Percentiles rank a stretch among this genome's conserved stretches.
These are phyloP conservation scores for Dissophora globulifera DNA, from an alignment of 192 early-diverging fungal species.

Conservation along the genomic window DNA sequence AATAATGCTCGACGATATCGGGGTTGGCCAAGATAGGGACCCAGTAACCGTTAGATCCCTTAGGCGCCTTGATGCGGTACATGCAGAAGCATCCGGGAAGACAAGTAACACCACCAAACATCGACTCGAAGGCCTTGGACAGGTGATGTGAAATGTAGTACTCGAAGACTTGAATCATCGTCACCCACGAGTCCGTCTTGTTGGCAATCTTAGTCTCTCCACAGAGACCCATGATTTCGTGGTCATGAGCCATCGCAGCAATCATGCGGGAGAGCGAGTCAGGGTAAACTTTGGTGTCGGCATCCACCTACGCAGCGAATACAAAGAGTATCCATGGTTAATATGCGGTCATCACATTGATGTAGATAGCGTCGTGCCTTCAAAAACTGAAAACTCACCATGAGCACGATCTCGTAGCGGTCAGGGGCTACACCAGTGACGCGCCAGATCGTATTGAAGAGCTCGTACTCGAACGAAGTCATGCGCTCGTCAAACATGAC, in stretches of 20 bases:
- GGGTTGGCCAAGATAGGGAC: conserved; percentile 88
- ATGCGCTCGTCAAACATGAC: conserved; percentile 90
- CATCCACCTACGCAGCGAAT: conserved; percentile 69
- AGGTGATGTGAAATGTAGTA: conserved; percentile 89
- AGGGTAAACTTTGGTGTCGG: conserved; percentile 85
- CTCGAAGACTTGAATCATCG: conserved; percentile 89
- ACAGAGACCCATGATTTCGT: conserved; percentile 77
- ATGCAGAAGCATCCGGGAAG: conserved; percentile 89
- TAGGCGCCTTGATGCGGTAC: conserved; percentile 88
- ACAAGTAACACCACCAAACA: conserved; percentile 88
- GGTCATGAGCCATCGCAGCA: conserved; percentile 77
- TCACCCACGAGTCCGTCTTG: conserved; percentile 80
- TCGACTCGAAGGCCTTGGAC: conserved; percentile 85
- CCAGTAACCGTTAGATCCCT: conserved; percentile 81
- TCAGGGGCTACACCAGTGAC: conserved; percentile 78
- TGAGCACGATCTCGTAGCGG: conserved; percentile 80
- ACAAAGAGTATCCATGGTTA: no score
- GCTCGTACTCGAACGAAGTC: conserved; percentile 84
- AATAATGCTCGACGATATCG: conserved; percentile 86
- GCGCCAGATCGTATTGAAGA: conserved; percentile 82
- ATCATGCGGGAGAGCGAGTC: conserved; percentile 78
- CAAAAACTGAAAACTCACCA: conserved; percentile 55
- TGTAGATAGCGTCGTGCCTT: no score
- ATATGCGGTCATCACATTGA: no score
- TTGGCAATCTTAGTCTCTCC: conserved; percentile 88